Evolutionary conservation across 2,329 filamentous ascomycete genomes (phyloP).

Genomic region (Cladosporium austrohemisphaericum): DNA sequence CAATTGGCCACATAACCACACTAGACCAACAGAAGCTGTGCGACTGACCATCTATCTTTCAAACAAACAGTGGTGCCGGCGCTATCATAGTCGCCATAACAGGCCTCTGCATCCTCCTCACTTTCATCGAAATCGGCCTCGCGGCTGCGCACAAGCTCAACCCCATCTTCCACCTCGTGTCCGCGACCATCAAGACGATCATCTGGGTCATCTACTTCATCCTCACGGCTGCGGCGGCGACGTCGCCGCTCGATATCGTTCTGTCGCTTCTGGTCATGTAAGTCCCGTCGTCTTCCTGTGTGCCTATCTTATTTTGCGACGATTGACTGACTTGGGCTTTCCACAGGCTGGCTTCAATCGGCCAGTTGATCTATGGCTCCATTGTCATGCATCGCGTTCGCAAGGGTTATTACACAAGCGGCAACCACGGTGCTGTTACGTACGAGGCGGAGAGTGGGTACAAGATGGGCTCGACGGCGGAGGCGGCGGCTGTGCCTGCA

Average conservation of each 20-base stretch:
- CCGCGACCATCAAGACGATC: conserved; percentile 25
- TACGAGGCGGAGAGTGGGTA: background rate
- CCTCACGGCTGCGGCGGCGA: conserved; percentile 11
- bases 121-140: conserved; percentile 27
- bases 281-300: conserved; percentile 18
- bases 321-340: background rate
- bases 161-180: conserved; percentile 23
- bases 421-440: background rate
- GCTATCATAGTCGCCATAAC: conserved; percentile 23
- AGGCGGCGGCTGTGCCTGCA: background rate
- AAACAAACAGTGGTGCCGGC: conserved; percentile 19
- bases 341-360: conserved; percentile 35
- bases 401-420: conserved; percentile 26
- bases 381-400: conserved; percentile 37
- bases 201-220: conserved; percentile 27
- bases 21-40: background rate
- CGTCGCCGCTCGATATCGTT: conserved; percentile 20
- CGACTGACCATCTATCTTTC: background rate
- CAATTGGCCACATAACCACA: background rate
- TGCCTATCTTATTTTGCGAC: no score
- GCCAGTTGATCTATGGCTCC: conserved; percentile 39
- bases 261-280: conserved; percentile 35
- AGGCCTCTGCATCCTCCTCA: conserved; percentile 25
- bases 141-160: conserved; percentile 23
- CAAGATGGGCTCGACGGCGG: background rate